A percentile compares a stretch with the other conserved stretches of the same genome.
These are phyloP conservation scores for Amphicarpaea edgeworthii DNA, from an alignment of 306 rosid species.

Conservation along the genomic window DNA sequence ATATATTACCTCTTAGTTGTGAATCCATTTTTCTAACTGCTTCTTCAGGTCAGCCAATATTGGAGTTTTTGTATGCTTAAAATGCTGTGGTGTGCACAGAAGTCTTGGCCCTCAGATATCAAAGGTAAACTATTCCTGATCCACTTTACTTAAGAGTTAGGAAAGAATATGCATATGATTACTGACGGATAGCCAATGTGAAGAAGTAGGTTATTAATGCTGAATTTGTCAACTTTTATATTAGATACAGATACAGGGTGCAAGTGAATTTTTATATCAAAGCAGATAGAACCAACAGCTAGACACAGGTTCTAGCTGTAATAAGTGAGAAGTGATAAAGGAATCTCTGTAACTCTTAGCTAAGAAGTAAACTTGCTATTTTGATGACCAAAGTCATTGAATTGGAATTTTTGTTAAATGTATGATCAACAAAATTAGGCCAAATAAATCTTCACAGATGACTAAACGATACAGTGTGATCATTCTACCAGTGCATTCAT, in stretches of 20 bases:
- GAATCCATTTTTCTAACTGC: slow-evolving; percentile 34
- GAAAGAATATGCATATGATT: too few species aligned
- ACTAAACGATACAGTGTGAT: slow-evolving; percentile 10
- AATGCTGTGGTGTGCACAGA: slow-evolving; percentile 91
- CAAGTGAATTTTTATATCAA: not conserved
- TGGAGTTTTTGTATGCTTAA: slow-evolving; percentile 93
- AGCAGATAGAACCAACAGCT: not conserved
- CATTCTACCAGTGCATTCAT: not conserved
- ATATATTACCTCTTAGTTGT: slow-evolving; percentile 9
- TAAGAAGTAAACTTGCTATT: not conserved
- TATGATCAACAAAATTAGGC: slow-evolving; percentile 5
- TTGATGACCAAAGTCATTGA: not conserved
- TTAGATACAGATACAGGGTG: slow-evolving; percentile 7
- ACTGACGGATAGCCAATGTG: too few species aligned
- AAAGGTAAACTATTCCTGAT: slow-evolving; percentile 61
- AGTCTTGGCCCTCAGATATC: slow-evolving; percentile 93
- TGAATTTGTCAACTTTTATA: not conserved
- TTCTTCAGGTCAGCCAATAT: slow-evolving; percentile 89
- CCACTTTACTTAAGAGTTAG: slow-evolving; percentile 14
- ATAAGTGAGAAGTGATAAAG: not conserved
- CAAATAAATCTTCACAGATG: not conserved
- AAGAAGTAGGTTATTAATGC: too few species aligned
- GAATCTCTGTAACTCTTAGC: not conserved
- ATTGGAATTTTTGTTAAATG: not conserved
- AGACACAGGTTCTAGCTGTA: not conserved